A percentile compares a stretch with the other conserved stretches of the same genome.
phyloP scores from a whole-genome alignment of 768 basidiomycete genomes.

The Agaricus sinodeliciosus region DNA sequence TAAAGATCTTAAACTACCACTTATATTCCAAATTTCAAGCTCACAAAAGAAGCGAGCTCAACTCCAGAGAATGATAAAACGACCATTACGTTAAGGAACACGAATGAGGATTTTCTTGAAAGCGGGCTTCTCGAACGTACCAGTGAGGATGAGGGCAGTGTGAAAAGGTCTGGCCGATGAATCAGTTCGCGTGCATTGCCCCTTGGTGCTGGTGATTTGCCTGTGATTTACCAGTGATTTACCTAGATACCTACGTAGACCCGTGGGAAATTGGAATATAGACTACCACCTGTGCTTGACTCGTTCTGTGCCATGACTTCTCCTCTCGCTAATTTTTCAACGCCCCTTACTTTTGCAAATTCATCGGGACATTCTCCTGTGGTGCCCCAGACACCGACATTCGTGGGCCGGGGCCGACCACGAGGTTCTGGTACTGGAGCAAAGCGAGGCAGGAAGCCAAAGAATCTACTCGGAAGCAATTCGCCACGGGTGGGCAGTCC shows the following conservation, averaged over 20 bases:
- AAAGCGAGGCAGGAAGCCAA: slow-evolving; percentile 44
- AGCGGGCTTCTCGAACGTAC: slow-evolving; percentile 1
- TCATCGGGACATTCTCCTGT: not conserved
- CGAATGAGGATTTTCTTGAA: not conserved
- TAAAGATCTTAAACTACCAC: too few species aligned
- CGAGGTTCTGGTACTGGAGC: slow-evolving; percentile 28
- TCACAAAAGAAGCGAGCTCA: slow-evolving; percentile 6
- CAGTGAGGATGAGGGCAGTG: not conserved
- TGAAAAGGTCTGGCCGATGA: not conserved
- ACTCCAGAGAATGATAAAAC: not conserved
- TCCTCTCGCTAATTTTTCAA: slow-evolving; percentile 6
- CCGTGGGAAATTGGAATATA: not conserved
- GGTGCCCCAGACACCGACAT: slow-evolving; percentile 19
- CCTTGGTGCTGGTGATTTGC: too few species aligned
- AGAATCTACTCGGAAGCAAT: slow-evolving; percentile 25
- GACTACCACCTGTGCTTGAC: not conserved
- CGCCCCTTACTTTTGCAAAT: slow-evolving; percentile 1
- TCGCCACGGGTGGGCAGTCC: slow-evolving; percentile 23
- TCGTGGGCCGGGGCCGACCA: slow-evolving; percentile 25
- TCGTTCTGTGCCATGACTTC: not conserved
- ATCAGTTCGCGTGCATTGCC: not conserved
- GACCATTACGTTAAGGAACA: not conserved
- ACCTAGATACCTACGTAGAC: too few species aligned
- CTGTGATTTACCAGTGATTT: too few species aligned
- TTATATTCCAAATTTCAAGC: not conserved